Evolutionary conservation across 352 stramenopile species (phyloP), one percentile per base, ranked within the genome.

Genomic region (Pythium sukuiense): DNA sequence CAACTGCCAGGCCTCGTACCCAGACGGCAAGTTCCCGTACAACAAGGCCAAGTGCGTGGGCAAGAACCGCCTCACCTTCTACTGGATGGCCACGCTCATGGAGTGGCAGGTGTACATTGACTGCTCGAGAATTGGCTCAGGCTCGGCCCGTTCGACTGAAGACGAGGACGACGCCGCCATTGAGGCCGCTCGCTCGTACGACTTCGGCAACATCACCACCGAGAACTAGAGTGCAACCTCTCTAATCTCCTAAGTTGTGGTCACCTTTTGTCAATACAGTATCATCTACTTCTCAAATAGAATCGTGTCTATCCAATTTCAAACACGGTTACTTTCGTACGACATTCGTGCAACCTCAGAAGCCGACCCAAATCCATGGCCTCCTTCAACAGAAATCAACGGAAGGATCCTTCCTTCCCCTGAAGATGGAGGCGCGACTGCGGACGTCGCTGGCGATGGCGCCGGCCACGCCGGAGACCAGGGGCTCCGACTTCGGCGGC

Each of bases 31-130:
- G 56, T 63, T 50, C 7, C 33, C 63, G 32, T 68, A 71, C 68
- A 53, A 71, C 46, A 70, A 68, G 63, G 41, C 57, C 26, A 64
- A 61, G 46, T 75, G 69, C 55, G 57, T 60, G 13, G 69, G 63
- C 43, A 66, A 70, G 59, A 65, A 55, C 14, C 55, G 27, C 9
- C 56, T 73, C 6, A 59, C 55, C 12, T 67, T 73, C 55, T 55
- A 67, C 48, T 73, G 67, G 67, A 53, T 70, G 55, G 55, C 67
- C 18, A 59, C 57, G 24, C 67, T 62, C 35, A 46, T 55, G 9
- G 48, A 66, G 49, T 66, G 60, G 60, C 60, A 66, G 50, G 60
- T 66, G 16, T 66, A 66, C 60, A 66, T 66, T 37, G 50, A 66
- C 60, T 66, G 60, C 35, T 55, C 48, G 14, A 20, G n/a, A 7